Evolutionary conservation across 1,284 basidiomycete species (phyloP), one percentile per base, ranked within the genome.

Genomic region (Ceratobasidium sp.): DNA sequence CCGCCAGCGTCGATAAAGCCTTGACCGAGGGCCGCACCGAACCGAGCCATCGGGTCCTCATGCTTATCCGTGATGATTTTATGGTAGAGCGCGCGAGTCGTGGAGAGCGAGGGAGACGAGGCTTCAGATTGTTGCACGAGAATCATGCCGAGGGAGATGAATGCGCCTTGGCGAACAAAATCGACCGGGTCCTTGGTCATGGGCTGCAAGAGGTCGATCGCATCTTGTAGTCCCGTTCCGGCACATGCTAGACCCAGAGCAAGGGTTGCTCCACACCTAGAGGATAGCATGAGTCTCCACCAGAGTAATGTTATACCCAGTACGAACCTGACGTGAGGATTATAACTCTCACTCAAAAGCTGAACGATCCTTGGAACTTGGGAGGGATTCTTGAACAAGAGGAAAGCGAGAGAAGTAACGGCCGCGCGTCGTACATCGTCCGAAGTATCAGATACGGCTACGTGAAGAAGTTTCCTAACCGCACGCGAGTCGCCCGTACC

Each of bases 131-230:
- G 96, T 82, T 98, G 94, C 64, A 98, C 95, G 54, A 98, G 90
- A 79, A 99, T 90, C 95, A 98, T 97, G 37, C 96, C 95, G 66
- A 98, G 89, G 7, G 96, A 92, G 79, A 97, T 91, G 84, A 96
- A 95, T 2, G 97, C 96, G n/a, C 96, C 96, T 85, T 99, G 97
- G 32, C 96, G 92, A 74, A 99, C 97, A 82, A 98, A 99, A 84
- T 99, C 97, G 64, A 98, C 94, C 32, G 96, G 91, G 81, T 99
- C 97, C 82, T 94, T 97, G 29, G 95, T 97, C 93, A 99, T 95
- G 7, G 97, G 97, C 84, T 98, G 95, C 76, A 99, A 86, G 79
- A 99, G 94, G 80, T 96, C 95, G 76, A 98, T 91, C 13, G 97
- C 97, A 83, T 98, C 95, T 90, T 86, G 79, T 2, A 57, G 57